Evolutionary conservation across 1,284 basidiomycete species (phyloP), one percentile per base, ranked within the genome.

Genomic region (Rhodotorula sp.): DNA sequence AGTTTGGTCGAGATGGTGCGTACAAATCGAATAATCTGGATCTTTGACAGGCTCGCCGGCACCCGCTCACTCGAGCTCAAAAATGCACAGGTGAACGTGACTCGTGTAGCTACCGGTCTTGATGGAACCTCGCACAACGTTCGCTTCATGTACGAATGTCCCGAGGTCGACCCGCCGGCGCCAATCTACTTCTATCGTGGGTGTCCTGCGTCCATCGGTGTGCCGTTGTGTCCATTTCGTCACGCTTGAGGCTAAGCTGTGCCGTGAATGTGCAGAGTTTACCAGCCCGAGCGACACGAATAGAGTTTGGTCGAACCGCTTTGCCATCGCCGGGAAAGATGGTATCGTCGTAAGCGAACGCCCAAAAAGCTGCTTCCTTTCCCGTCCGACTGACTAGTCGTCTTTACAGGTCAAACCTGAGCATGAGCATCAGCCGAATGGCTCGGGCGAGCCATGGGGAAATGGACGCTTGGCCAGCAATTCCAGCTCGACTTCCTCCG

Each of bases 171-270:
- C n/a, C 87, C 88, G 52, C 84, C 89, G 80, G 84, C 90, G 3
- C 81, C 87, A 43, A 88, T 92, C 76, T 92, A 91, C 82, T 92
- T 92, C 84, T 91, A 90, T 81, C 89, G 79, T 91, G 88, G 83
- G 84, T 86, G 21, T 81, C 85, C 5, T 81, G 85, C 1, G 77
- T 75, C 7, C 79, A 43, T 23, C 18, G 23, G 23, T 3, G 10
- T 29, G 2, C 21, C 5, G 3, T 5, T 12, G 39, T 43, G 39
- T 43, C 39, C 39, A 43, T 43, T 14, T 43, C 39, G 39, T 43
- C 39, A 43, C 12, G 39, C 39, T 14, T 43, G 23, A 29, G 5
- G 29, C 51, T 57, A 20, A 64, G 29, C 3, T 26, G 43, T 21
- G 1, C 21, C 6, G 0, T 10, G 43, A 5, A 20, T 8, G 8